phyloP scores from a whole-genome alignment of 441 rosid genomes.

The Populus hybrid region DNA sequence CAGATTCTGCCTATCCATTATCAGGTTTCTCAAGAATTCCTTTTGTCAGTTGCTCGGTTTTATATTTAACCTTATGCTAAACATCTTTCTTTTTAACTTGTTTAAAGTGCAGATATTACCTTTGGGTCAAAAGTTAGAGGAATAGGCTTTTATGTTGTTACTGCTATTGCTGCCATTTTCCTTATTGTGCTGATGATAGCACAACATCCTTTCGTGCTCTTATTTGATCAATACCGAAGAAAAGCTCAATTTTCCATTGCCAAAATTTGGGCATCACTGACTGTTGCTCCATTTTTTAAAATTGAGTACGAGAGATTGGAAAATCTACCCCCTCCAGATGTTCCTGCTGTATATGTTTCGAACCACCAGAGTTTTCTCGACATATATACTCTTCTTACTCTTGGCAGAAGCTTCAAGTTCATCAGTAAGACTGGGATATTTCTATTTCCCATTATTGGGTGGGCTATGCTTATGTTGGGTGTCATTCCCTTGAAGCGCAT shows the following conservation, averaged over 20 bases:
- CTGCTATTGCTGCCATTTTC: slow-evolving; percentile 55
- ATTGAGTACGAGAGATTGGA: slow-evolving; percentile 65
- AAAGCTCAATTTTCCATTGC: slow-evolving; percentile 73
- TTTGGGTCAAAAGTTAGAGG: slow-evolving; percentile 69
- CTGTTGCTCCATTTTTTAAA: slow-evolving; percentile 55
- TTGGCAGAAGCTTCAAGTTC: slow-evolving; percentile 86
- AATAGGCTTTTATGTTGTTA: slow-evolving; percentile 62
- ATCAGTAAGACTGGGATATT: slow-evolving; percentile 87
- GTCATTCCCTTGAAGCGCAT: slow-evolving; percentile 78
- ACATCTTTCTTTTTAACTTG: slow-evolving; percentile 22
- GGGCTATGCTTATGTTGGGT: slow-evolving; percentile 95
- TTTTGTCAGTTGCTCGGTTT: background rate
- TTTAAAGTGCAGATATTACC: slow-evolving; percentile 56
- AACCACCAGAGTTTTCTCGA: slow-evolving; percentile 95
- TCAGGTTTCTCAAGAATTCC: slow-evolving; percentile 49
- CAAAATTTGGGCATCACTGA: slow-evolving; percentile 68
- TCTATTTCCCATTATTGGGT: slow-evolving; percentile 75
- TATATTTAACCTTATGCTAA: slow-evolving; percentile 13
- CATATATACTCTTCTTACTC: slow-evolving; percentile 78
- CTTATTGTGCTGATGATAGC: slow-evolving; percentile 64
- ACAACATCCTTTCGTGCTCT: slow-evolving; percentile 77
- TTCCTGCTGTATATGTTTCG: slow-evolving; percentile 84
- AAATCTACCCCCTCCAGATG: slow-evolving; percentile 70
- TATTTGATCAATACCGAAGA: slow-evolving; percentile 69
- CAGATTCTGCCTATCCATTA: slow-evolving; percentile 43